Evolutionary conservation across 2,329 filamentous ascomycete species (phyloP), one percentile per base, ranked within the genome.

Genomic region (Fusarium sp.): DNA sequence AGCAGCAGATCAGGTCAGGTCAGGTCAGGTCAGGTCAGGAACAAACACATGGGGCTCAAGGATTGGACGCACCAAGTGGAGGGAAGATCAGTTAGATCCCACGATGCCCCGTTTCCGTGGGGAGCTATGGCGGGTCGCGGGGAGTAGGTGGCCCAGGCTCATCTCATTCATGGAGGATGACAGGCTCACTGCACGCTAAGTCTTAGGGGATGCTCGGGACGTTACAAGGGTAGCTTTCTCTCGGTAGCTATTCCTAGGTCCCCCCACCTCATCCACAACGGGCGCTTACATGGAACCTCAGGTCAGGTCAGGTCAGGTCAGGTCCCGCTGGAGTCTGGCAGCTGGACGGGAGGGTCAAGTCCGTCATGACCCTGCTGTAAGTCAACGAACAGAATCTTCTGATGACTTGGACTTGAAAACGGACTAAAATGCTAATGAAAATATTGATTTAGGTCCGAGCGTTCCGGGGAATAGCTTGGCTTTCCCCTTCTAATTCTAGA

Each of bases 41-140:
- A 65, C 59, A 65, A 52, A 53, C 44, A 64, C 34, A 57, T 64
- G 59, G 44, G 52, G 39, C 21, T 19, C 63, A 67, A 26, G 52
- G 58, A 67, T 62, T 52, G n/a, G 53, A 51, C 15, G 54, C 60
- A 49, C 58, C 36, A 67, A 69, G 60, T 65, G 62, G 60, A 65
- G 57, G 45, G 58, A 50, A 64, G 57, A 72, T 74, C 63, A 64
- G 47, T 65, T 67, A 65, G n/a, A 42, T 55, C 55, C 52, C 40
- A 58, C 65, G 54, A 54, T 49, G 61, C 55, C 55, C 70, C 67
- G 68, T 71, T 60, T 55, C 50, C 43, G 61, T 66, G 71, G 72
- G 62, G 65, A 74, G 72, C 72, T 74, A 65, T 70, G 58, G 68
- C 70, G 72, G 72, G 72, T 62, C 59, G 62, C 62, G 62, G 66